These are phyloP conservation scores for Sporopachydermia quercuum DNA, from an alignment of 805 yeast genomes.

Conservation along the genomic window DNA sequence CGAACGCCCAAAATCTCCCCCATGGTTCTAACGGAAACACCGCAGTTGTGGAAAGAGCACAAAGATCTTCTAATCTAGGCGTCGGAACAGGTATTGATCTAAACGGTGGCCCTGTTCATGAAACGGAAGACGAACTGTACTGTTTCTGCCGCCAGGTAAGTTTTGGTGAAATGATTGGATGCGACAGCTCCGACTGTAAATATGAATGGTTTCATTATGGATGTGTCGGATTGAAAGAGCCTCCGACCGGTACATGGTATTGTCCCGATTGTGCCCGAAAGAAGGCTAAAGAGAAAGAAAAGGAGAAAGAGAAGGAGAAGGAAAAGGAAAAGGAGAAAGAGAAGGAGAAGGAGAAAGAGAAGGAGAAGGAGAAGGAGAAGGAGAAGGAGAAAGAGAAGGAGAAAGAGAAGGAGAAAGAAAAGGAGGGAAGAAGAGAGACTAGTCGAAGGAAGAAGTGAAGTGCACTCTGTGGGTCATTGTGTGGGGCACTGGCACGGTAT, in stretches of 20 bases:
- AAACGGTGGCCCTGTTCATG: conserved; percentile 21
- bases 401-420: too few species aligned
- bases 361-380: too few species aligned
- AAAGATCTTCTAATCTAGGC: neutral
- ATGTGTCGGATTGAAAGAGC: conserved; percentile 80
- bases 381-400: too few species aligned
- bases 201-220: conserved; percentile 94
- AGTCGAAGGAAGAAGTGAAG: too few species aligned
- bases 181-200: conserved; percentile 81
- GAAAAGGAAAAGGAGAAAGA: conserved; percentile 5
- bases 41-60: neutral
- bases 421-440: too few species aligned
- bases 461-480: too few species aligned
- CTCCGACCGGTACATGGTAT: conserved; percentile 90
- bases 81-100: neutral
- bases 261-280: conserved; percentile 64
- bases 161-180: conserved; percentile 92
- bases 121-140: conserved; percentile 56
- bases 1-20: conserved; percentile 5
- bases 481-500: too few species aligned
- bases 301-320: conserved; percentile 15
- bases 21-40: conserved; percentile 5
- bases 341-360: neutral
- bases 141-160: conserved; percentile 92
- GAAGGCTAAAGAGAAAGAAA: conserved; percentile 13